Evolutionary conservation across 2,329 filamentous ascomycete genomes (phyloP).

Genomic region (Esteya vermicola): DNA sequence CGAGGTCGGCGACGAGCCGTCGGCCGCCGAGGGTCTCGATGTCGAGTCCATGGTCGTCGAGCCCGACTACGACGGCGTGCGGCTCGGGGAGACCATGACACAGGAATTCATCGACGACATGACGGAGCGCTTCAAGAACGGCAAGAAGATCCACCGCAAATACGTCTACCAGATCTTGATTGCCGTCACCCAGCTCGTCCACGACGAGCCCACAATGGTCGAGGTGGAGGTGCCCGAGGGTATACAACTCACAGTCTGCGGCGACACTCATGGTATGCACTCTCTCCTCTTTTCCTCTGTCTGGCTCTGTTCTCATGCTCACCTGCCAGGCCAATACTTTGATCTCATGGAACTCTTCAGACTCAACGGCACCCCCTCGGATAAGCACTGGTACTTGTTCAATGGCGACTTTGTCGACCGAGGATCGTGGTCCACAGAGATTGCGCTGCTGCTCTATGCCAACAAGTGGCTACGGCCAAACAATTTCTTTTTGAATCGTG

Average conservation of each 20-base stretch:
- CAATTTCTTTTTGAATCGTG: conserved; percentile 87
- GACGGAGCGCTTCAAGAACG: conserved; percentile 88
- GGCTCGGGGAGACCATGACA: conserved; percentile 72
- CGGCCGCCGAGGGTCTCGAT: conserved; percentile 80
- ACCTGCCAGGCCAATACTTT: conserved; percentile 74
- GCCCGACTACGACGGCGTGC: conserved; percentile 69
- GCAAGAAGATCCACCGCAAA: conserved; percentile 90
- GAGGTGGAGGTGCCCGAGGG: conserved; percentile 72
- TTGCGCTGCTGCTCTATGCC: conserved; percentile 81
- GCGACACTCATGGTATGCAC: conserved; percentile 78
- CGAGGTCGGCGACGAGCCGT: conserved; percentile 82
- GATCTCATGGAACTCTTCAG: conserved; percentile 94
- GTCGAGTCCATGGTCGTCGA: conserved; percentile 76
- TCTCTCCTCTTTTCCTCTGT: background rate
- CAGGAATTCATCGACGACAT: conserved; percentile 96
- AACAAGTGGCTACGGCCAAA: conserved; percentile 91
- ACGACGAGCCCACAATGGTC: conserved; percentile 92
- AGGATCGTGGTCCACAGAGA: conserved; percentile 96
- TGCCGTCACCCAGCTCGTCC: conserved; percentile 77
- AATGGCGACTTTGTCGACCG: conserved; percentile 98
- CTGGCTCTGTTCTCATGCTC: background rate
- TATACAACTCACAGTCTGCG: conserved; percentile 79
- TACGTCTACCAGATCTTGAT: conserved; percentile 96
- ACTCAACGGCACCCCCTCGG: conserved; percentile 70
- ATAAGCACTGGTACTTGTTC: conserved; percentile 89